phyloP scores from a whole-genome alignment of 345 rosid species.

The Eucalyptus viminalis region DNA sequence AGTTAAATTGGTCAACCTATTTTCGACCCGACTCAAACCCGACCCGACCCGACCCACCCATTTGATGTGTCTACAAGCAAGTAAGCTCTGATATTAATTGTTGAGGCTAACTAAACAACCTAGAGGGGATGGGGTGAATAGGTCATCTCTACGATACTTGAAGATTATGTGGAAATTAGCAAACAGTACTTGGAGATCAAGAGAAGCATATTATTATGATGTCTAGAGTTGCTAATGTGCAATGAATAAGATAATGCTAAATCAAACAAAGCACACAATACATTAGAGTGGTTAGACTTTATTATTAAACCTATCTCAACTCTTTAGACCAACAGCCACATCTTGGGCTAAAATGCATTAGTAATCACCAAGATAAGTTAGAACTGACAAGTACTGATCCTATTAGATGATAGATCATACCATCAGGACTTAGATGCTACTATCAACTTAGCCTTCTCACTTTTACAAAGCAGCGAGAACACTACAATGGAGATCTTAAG shows the following conservation, averaged over 20 bases:
- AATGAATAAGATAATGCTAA: neutral
- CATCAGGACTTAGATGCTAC: accelerated
- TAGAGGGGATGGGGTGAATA: neutral
- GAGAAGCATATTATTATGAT: neutral
- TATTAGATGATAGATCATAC: neutral
- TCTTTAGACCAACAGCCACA: neutral
- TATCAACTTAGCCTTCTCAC: neutral
- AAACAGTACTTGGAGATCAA: neutral
- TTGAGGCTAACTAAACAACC: neutral
- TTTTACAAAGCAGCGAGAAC: too few relatives aligned
- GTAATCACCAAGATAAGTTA: neutral
- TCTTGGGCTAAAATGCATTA: neutral
- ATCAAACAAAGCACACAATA: neutral
- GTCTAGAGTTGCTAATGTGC: neutral
- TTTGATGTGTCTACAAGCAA: too few relatives aligned
- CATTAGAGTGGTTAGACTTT: neutral
- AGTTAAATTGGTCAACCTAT: too few relatives aligned
- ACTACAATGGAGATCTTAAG: too few relatives aligned
- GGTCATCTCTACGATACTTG: neutral
- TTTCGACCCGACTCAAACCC: too few relatives aligned
- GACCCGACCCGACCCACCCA: too few relatives aligned
- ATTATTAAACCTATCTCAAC: too few relatives aligned
- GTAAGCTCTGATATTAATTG: neutral
- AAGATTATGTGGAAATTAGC: neutral
- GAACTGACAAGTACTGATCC: accelerated